These are phyloP conservation scores for Fusarium algeriense DNA, from an alignment of 2,329 filamentous ascomycete species.

Conservation along the genomic window DNA sequence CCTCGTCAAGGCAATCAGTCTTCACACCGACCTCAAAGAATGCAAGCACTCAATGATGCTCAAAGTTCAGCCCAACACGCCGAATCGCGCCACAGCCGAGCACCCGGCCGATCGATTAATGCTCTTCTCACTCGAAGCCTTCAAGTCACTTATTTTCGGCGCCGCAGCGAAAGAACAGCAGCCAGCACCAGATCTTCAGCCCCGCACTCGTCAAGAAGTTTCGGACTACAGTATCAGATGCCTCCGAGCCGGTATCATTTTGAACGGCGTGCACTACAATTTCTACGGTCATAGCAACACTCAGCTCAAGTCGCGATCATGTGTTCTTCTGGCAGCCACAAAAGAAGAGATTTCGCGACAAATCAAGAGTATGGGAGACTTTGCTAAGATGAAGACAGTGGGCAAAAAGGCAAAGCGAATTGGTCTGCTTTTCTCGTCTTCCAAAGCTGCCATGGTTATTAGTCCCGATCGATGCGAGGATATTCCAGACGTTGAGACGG, in stretches of 20 bases:
- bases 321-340: neutral
- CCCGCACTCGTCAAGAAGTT: neutral
- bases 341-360: neutral
- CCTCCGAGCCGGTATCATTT: neutral
- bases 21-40: conserved; percentile 4
- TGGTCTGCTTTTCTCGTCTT: neutral
- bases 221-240: conserved; percentile 17
- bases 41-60: neutral
- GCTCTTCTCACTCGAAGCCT: neutral
- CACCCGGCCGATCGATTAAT: accelerated
- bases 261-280: neutral
- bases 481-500: neutral
- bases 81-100: neutral
- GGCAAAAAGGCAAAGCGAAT: conserved; percentile 9
- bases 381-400: conserved; percentile 2
- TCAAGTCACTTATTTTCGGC: neutral
- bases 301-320: conserved; percentile 6
- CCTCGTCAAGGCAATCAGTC: neutral
- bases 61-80: neutral
- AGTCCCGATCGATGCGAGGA: neutral
- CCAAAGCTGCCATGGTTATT: neutral
- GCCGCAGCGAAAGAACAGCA: neutral
- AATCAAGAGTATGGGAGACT: neutral
- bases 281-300: conserved; percentile 13
- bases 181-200: neutral